phyloP scores from a whole-genome alignment of 371 early-diverging fungal genomes.

The Dichotomocladium elegans region DNA sequence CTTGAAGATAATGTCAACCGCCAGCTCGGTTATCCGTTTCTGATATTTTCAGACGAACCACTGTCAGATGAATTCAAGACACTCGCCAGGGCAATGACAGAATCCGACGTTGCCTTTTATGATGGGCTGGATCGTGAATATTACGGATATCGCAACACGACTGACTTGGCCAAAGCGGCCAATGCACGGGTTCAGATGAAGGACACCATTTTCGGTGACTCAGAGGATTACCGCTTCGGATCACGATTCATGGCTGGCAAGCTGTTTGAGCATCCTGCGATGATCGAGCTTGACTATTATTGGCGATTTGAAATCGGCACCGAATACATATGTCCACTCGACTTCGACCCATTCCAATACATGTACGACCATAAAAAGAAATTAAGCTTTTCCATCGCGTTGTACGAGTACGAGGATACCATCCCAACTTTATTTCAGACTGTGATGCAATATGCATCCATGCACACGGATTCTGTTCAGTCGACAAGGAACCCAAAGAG shows the following conservation, averaged over 20 bases:
- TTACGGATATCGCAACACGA: conserved; percentile 25
- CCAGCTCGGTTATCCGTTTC: conserved; percentile 34
- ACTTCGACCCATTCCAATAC: conserved; percentile 34
- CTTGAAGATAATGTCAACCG: conserved; percentile 35
- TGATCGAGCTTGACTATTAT: conserved; percentile 36
- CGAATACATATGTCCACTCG: conserved; percentile 39
- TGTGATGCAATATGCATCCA: conserved; percentile 48
- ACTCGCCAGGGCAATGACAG: conserved; percentile 21
- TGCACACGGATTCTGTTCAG: conserved; percentile 33
- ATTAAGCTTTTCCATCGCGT: conserved; percentile 67
- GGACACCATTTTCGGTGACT: conserved; percentile 26
- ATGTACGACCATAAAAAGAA: conserved; percentile 36
- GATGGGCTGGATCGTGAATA: conserved; percentile 16
- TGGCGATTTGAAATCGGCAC: conserved; percentile 47
- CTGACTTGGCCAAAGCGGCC: conserved; percentile 25
- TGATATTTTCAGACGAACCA: conserved; percentile 34
- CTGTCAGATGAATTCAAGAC: conserved; percentile 33
- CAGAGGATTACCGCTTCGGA: conserved; percentile 35
- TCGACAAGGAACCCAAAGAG: conserved; percentile 10
- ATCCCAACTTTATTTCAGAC: conserved; percentile 80
- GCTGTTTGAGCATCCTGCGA: conserved; percentile 33
- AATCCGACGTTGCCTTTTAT: conserved; percentile 17
- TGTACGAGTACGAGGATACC: conserved; percentile 79
- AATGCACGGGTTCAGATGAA: conserved; percentile 21
- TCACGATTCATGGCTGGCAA: conserved; percentile 40